Percentiles rank a stretch among this genome's conserved stretches.
phyloP scores from a whole-genome alignment of 2,329 filamentous ascomycete species.

The Cylindrodendrum hubeiense region DNA sequence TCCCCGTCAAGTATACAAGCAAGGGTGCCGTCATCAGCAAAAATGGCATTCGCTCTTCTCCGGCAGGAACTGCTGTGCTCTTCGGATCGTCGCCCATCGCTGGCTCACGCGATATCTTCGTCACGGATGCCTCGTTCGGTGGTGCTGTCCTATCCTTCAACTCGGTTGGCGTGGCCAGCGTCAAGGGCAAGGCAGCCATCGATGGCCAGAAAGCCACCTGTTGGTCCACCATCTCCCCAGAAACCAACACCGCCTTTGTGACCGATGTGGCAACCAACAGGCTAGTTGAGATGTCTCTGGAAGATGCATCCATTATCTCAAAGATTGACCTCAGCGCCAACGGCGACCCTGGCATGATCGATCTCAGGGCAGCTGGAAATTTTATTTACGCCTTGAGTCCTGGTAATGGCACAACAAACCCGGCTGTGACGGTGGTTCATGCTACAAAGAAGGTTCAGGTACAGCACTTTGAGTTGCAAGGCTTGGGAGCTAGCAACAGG shows the following conservation, averaged over 20 bases:
- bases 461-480: conserved; percentile 48
- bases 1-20: conserved; percentile 54
- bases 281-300: conserved; percentile 67
- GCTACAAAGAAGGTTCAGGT: conserved; percentile 44
- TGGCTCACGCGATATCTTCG: conserved; percentile 60
- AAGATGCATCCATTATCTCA: conserved; percentile 58
- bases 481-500: conserved; percentile 28
- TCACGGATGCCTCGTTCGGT: conserved; percentile 71
- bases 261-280: conserved; percentile 66
- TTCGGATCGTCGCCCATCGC: conserved; percentile 66
- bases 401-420: conserved; percentile 58
- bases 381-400: conserved; percentile 70
- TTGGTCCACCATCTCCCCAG: conserved; percentile 65
- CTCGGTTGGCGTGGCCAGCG: conserved; percentile 44
- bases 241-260: conserved; percentile 67
- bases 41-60: conserved; percentile 55
- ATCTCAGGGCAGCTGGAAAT: conserved; percentile 63
- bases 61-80: conserved; percentile 67
- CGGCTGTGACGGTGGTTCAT: conserved; percentile 55
- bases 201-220: conserved; percentile 67
- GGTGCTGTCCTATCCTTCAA: conserved; percentile 62
- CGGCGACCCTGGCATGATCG: conserved; percentile 66
- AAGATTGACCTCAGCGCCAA: conserved; percentile 59
- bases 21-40: not conserved
- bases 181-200: conserved; percentile 56